phyloP scores from a whole-genome alignment of 2,329 filamentous ascomycete species.

The Juglanconis oblonga region DNA sequence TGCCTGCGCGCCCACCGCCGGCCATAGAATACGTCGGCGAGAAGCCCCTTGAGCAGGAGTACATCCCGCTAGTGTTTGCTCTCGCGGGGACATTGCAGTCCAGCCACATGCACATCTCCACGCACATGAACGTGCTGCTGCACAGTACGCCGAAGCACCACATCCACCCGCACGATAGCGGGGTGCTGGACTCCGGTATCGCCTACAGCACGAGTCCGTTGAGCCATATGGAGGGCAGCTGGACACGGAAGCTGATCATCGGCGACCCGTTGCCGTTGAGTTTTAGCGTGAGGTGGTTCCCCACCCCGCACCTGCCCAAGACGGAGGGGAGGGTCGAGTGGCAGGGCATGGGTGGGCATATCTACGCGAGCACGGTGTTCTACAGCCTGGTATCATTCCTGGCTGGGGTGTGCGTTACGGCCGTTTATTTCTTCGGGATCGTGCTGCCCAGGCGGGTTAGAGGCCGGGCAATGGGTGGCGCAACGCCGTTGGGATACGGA shows the following conservation, averaged over 20 bases:
- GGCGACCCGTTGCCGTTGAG: slow-evolving; percentile 78
- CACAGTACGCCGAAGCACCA: slow-evolving; percentile 66
- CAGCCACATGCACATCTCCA: slow-evolving; percentile 86
- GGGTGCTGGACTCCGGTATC: slow-evolving; percentile 81
- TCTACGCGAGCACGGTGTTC: slow-evolving; percentile 62
- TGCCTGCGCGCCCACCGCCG: slow-evolving; percentile 70
- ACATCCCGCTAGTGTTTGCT: slow-evolving; percentile 84
- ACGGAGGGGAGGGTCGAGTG: slow-evolving; percentile 64
- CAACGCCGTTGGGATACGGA: slow-evolving; percentile 54
- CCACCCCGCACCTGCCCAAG: slow-evolving; percentile 66
- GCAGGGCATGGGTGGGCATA: slow-evolving; percentile 62
- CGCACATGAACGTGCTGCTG: slow-evolving; percentile 83
- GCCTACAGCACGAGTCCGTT: slow-evolving; percentile 81
- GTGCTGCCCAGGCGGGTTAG: slow-evolving; percentile 53
- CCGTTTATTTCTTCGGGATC: slow-evolving; percentile 59
- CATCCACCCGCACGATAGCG: slow-evolving; percentile 62
- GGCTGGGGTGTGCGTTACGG: slow-evolving; percentile 51
- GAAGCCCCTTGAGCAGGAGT: slow-evolving; percentile 50
- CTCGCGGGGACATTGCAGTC: slow-evolving; percentile 84
- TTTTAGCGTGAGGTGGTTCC: slow-evolving; percentile 86
- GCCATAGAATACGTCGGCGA: slow-evolving; percentile 55
- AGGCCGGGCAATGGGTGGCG: slow-evolving; percentile 50
- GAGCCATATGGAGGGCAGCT: slow-evolving; percentile 52
- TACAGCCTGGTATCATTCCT: slow-evolving; percentile 59
- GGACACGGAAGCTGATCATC: slow-evolving; percentile 71